Evolutionary conservation across 306 rosid genomes (phyloP).

Genomic region (Oxytropis ochrocephala): DNA sequence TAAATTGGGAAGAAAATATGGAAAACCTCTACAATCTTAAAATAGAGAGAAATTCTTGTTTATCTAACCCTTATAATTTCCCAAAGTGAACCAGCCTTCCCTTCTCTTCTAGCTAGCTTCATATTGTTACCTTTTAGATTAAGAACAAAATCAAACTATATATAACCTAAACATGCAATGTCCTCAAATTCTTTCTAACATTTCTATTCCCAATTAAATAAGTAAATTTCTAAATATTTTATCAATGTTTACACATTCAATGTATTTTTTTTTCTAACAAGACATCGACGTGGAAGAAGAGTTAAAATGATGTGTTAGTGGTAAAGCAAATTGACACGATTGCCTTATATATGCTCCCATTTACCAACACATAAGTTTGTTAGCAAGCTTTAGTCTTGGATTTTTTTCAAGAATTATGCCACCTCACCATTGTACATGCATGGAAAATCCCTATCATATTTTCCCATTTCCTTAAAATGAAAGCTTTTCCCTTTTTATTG

Average conservation of each 20-base stretch:
- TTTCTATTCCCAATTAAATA: background rate
- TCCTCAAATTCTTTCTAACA: background rate
- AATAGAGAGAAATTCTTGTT: background rate
- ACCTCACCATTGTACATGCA: background rate
- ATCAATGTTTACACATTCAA: background rate
- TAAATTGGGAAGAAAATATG: background rate
- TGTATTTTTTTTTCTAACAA: background rate
- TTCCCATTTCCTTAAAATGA: too few species aligned
- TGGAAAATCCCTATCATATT: background rate
- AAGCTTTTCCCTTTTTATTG: too few species aligned
- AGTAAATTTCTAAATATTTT: background rate
- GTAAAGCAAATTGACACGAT: background rate
- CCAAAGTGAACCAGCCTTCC: background rate
- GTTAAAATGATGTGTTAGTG: background rate
- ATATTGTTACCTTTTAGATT: background rate
- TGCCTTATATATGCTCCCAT: background rate
- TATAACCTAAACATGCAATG: background rate
- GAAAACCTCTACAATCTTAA: background rate
- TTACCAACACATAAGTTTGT: conserved; percentile 4
- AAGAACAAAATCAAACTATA: background rate
- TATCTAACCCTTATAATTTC: background rate
- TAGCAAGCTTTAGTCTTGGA: background rate
- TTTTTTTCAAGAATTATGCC: background rate
- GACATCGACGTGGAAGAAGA: background rate
- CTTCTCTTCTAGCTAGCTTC: too few species aligned